These are phyloP conservation scores for Diaporthe helianthi DNA, from an alignment of 2,329 filamentous ascomycete species.

Conservation along the genomic window DNA sequence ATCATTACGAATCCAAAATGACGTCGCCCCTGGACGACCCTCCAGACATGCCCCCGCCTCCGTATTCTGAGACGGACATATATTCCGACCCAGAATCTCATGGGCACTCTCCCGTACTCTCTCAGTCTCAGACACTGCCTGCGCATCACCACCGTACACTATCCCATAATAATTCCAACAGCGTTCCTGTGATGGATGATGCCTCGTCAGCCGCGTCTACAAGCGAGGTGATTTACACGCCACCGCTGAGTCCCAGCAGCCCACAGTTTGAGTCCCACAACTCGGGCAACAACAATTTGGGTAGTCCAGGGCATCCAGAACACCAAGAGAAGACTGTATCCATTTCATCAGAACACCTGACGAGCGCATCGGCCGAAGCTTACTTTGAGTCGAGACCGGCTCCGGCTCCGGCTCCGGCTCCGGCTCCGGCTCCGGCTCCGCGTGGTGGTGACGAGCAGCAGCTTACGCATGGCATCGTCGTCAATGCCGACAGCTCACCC, in stretches of 20 bases:
- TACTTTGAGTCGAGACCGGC: slow-evolving; percentile 57
- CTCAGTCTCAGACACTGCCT: slow-evolving; percentile 38
- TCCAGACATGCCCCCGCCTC: slow-evolving; percentile 56
- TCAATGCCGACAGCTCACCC: slow-evolving; percentile 47
- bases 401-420: slow-evolving; percentile 2
- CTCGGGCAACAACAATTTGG: slow-evolving; percentile 1
- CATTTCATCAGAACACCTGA: slow-evolving; percentile 38
- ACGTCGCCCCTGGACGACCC: slow-evolving; percentile 42
- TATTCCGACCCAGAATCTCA: slow-evolving; percentile 51
- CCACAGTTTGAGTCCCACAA: slow-evolving; percentile 35
- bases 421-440: slow-evolving; percentile 40
- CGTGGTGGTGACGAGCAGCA: slow-evolving; percentile 18
- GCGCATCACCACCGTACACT: slow-evolving; percentile 39
- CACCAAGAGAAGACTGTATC: slow-evolving; percentile 40
- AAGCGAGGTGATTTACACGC: slow-evolving; percentile 58
- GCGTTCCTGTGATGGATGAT: slow-evolving; percentile 42
- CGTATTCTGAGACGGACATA: slow-evolving; percentile 65
- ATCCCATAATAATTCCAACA: slow-evolving; percentile 42
- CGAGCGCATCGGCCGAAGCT: slow-evolving; percentile 45
- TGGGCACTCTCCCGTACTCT: slow-evolving; percentile 33
- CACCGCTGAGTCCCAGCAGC: slow-evolving; percentile 55
- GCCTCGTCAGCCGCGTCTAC: slow-evolving; percentile 50
- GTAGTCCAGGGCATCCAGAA: slow-evolving; percentile 21
- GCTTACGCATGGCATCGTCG: slow-evolving; percentile 45
- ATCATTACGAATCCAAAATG: slow-evolving; percentile 36